A percentile compares a stretch with the other conserved stretches of the same genome.
Conservation (phyloP, 2,329 filamentous ascomycete genomes). For the Neocatenulostroma microsporum region DNA sequence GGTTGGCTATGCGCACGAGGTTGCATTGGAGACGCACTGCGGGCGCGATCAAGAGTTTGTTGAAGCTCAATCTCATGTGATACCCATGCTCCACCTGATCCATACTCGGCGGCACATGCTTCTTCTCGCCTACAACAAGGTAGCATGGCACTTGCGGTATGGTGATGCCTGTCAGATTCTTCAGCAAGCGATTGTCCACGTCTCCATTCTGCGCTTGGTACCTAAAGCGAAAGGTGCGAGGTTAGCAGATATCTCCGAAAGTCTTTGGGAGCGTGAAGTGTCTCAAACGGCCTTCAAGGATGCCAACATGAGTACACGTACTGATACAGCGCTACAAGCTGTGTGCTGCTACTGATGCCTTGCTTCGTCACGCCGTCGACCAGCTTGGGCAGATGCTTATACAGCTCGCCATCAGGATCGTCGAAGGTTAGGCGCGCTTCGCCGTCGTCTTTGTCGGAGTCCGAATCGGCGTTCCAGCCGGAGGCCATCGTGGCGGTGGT, state of each 20-base stretch:
- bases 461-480: conserved; percentile 1
- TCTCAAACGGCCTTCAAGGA: no score
- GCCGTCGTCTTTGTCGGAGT: no score
- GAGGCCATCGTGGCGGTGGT: no score
- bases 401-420: not conserved
- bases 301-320: no score
- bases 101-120: conserved; percentile 4
- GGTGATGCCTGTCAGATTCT: conserved; percentile 8
- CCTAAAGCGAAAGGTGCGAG: no score
- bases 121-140: conserved; percentile 1
- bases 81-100: conserved; percentile 2
- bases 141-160: conserved; percentile 8
- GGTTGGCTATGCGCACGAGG: not conserved
- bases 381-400: conserved; percentile 4
- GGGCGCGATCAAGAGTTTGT: conserved; percentile 13
- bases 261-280: no score
- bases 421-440: not conserved
- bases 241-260: no score
- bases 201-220: not conserved
- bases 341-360: conserved; percentile 5
- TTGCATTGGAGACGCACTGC: conserved; percentile 8
- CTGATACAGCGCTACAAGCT: conserved; percentile 7
- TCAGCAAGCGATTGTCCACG: conserved; percentile 10
- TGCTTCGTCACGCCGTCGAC: conserved; percentile 6
- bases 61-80: conserved; percentile 8